Base-by-base conservation (phyloP, 1,139 yeast genomes). In the Blastobotrys aristatus region DNA sequence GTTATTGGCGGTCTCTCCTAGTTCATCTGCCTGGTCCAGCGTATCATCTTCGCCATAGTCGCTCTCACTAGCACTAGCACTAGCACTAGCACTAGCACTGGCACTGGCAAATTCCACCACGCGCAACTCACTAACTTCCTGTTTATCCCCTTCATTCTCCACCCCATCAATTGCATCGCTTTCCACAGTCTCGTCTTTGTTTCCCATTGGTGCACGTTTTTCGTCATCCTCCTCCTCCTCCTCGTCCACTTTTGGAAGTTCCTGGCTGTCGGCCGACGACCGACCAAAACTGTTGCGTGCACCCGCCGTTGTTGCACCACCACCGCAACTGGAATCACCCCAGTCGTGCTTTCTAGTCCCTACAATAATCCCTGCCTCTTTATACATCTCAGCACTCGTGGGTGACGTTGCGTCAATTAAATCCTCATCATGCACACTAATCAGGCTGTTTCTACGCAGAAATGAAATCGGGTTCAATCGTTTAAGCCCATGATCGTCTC, bases 271-370 rank as follows among this genome's bases (percentile, higher is more conserved):
- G 21, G 21, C 18, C 24, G 20, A 33, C 33, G 32, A 26, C 29
- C 24, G 26, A 8, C 16, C 4, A 10, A 3, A 21, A 13, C 36
- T 32, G 18, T 21, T 26, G 17, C 17, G 17, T 4, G 30, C 13
- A 2, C 27, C 34, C 7, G 43, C 34, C 2, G 36, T 24, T n/a
- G 32, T 14, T 20, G n/a, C 13, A 10, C 26, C 17, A 2, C 34
- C 32, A n/a, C n/a, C n/a, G n/a, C n/a, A n/a, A n/a, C n/a, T n/a
- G n/a, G n/a, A n/a, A 13, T 21, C 41, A 17, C 65, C 63, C 68
- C 68, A 65, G 39, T 64, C 66, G 32, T 64, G 66, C 16, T 60
- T 60, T 30, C 67, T 49, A 16, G 68, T 65, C 33, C 68, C 68
- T 44, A 57, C 58, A 29, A 65, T 65, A 24, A 59, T 54, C 11